phyloP scores from a whole-genome alignment of 805 yeast genomes.

The Cyberlindnera sargentensis region DNA sequence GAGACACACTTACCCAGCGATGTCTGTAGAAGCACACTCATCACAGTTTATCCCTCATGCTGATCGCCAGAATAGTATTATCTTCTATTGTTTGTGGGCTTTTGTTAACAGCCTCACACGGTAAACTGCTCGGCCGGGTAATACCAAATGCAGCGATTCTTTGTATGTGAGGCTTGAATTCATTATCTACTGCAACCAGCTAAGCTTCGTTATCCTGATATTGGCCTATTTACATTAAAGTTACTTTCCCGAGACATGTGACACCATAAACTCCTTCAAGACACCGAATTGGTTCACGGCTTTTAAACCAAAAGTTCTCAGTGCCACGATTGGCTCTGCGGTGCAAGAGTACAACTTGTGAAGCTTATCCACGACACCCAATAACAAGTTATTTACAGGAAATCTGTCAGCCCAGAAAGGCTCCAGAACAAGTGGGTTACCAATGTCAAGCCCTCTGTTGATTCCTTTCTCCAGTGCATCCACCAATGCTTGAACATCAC shows the following conservation, averaged over 20 bases:
- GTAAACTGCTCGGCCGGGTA: too few species aligned
- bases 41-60: conserved; percentile 3
- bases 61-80: too few species aligned
- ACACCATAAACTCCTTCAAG: conserved; percentile 64
- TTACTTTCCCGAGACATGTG: conserved; percentile 39
- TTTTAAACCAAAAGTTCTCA: conserved; percentile 72
- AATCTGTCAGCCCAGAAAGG: conserved; percentile 82
- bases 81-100: too few species aligned
- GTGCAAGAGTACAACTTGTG: conserved; percentile 81
- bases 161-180: too few species aligned
- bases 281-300: conserved; percentile 55
- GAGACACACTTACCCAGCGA: conserved; percentile 25
- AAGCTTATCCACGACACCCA: conserved; percentile 87
- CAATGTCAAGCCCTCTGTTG: conserved; percentile 81
- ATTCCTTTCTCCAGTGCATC: conserved; percentile 63
- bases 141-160: too few species aligned
- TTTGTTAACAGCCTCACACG: too few species aligned
- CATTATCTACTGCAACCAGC: too few species aligned
- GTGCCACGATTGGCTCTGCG: conserved; percentile 62
- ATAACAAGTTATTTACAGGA: conserved; percentile 67
- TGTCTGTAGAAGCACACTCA: conserved; percentile 37
- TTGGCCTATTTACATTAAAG: neutral
- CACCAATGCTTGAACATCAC: conserved; percentile 72
- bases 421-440: conserved; percentile 72
- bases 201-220: too few species aligned